Evolutionary conservation across 257 asterid genomes (phyloP), one percentile per base, ranked within the genome.

Genomic region (Rubia yunnanensis): DNA sequence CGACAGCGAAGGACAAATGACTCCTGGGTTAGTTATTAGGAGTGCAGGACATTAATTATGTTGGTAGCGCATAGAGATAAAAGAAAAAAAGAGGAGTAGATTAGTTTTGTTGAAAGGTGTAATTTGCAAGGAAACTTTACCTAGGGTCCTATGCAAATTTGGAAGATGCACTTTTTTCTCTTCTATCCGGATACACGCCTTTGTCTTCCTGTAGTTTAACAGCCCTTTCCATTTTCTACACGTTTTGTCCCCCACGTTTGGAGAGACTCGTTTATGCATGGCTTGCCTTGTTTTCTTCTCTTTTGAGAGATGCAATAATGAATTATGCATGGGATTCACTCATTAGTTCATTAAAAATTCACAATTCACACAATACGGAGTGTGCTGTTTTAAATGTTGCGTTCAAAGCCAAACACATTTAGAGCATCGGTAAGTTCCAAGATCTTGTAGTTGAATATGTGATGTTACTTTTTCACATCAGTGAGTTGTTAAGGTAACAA

Each of bases 151-250:
- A 63, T 55, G 66, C 10, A 24, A 44, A 71, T 56, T 64, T 56
- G 70, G 66, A 71, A 56, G 15, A 41, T 15, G 49, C 30, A n/a
- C 64, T 71, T 55, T 64, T 34, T 39, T 5, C 31, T 30, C 31
- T 44, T 64, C 66, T 55, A 24, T 57, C 31, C 68, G 66, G 65
- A 59, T 56, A 27, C 62, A 64, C 66, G 75, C 63, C 67, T 60
- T 71, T 71, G 66, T 64, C 62, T 57, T 60, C 18, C 34, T 7
- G 7, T 28, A 41, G 49, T 49, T 20, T 49, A 18, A n/a, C 24
- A 17, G 10, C 56, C 7, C 49, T 41, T 71, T 64, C 41, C 49
- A 26, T 56, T 71, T 39, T 55, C 31, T 39, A 7, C 48, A 1
- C 6, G 10, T 30, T 22, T 63, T 63, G 46, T 63, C 30, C 64